Percentiles rank a stretch among this genome's conserved stretches.
Conservation (phyloP, 192 early-diverging fungal genomes). For the Globomyces pollinis-pini region DNA sequence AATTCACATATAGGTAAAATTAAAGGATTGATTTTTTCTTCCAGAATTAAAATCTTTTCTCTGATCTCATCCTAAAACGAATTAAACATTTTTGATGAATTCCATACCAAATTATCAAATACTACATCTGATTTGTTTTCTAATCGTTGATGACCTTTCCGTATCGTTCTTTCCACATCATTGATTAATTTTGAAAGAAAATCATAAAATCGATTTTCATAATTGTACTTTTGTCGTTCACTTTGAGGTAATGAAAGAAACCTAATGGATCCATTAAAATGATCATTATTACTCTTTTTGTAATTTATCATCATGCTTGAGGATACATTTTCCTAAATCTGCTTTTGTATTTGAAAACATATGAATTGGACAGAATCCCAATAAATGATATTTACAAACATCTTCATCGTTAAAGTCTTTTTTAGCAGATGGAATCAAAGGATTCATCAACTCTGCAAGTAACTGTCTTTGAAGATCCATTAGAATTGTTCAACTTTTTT, state of each 20-base stretch:
- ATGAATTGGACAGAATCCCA: conserved; percentile 71
- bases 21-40: conserved; percentile 61
- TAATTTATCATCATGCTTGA: conserved; percentile 70
- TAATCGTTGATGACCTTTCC: conserved; percentile 55
- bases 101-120: conserved; percentile 3
- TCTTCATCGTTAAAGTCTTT: conserved; percentile 9
- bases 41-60: conserved; percentile 69
- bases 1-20: conserved; percentile 13
- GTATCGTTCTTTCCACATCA: conserved; percentile 64
- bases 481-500: not conserved
- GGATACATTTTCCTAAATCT: conserved; percentile 65
- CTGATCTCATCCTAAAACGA: conserved; percentile 60
- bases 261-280: no score
- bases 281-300: conserved; percentile 52
- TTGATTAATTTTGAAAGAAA: conserved; percentile 53
- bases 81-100: no score
- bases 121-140: conserved; percentile 53
- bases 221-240: conserved; percentile 42
- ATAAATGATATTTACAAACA: conserved; percentile 49
- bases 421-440: not conserved
- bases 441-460: conserved; percentile 10
- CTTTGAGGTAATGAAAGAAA: not conserved
- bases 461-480: conserved; percentile 8
- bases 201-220: conserved; percentile 65
- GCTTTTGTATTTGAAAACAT: conserved; percentile 79